Evolutionary conservation across 768 basidiomycete species (phyloP), one percentile per base, ranked within the genome.

Genomic region (Stropharia rugosoannulata): DNA sequence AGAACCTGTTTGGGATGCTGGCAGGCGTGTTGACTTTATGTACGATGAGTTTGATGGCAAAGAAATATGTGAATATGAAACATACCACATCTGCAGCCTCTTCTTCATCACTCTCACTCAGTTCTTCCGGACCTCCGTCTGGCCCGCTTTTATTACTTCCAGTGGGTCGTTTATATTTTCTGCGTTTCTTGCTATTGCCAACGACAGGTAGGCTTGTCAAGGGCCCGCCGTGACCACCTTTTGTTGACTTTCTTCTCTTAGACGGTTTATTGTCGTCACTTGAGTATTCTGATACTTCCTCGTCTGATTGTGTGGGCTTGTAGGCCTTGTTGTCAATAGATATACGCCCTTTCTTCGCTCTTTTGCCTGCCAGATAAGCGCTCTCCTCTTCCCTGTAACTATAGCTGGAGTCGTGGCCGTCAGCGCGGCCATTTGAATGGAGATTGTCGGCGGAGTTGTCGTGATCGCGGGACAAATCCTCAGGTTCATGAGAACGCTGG

Each of bases 311-410:
- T 1, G 83, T 70, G 16, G 91, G 91, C 51, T 80, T 80, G 63
- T 93, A 94, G 0, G 91, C 91, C 67, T 88, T 90, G 71, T 93
- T 91, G 68, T 93, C 92, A 19, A 74, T 64, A 0, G 87, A 88
- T 58, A 91, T 89, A 32, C 86, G 82, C 61, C 78, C 79, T 22
- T 84, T 81, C 65, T 76, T 81, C 9, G 67, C 52, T 57, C 65
- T 70, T 70, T 69, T 70, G 66, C 62, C 69, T 25, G 65, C 71
- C 57, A 83, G 78, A 60, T 75, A 86, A 25, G 87, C 84, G 22
- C 79, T 77, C 64, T 94, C 90, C 65, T 94, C 90, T 5, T 79
- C 83, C 8, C 82, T 80, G 64, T 93, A 94, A 68, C 90, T 89
- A 67, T 93, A 92, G 60, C 86, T 90, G 0, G 75, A 59, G 29